Conservation (phyloP, 805 yeast genomes). For the Suhomyces sp. region DNA sequence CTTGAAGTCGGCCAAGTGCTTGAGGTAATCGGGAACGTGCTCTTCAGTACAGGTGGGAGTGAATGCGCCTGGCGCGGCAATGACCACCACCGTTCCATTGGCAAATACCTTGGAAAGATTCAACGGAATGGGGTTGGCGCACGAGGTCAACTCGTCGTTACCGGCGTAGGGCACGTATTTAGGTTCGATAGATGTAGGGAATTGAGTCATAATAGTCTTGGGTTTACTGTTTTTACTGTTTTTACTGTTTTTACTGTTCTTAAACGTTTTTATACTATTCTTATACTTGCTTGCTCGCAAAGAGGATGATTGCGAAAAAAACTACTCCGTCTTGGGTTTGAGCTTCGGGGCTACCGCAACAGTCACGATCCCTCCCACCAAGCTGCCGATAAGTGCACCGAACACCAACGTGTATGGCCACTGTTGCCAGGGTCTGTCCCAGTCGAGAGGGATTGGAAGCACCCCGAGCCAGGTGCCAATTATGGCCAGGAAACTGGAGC, state of each 20-base stretch:
- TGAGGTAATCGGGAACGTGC: slow-evolving; percentile 68
- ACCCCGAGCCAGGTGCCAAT: slow-evolving; percentile 93
- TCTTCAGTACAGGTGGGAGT: slow-evolving; percentile 76
- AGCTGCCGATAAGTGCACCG: slow-evolving; percentile 76
- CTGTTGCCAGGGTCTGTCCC: slow-evolving; percentile 97
- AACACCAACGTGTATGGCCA: slow-evolving; percentile 89
- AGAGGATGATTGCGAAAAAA: neutral
- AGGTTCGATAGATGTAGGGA: slow-evolving; percentile 36
- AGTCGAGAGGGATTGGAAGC: slow-evolving; percentile 89
- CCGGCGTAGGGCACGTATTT: slow-evolving; percentile 43
- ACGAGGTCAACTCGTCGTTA: slow-evolving; percentile 34
- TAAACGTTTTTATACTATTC: too few species aligned
- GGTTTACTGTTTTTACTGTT: too few species aligned
- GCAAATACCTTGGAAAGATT: slow-evolving; percentile 30
- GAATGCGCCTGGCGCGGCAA: slow-evolving; percentile 84
- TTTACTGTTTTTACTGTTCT: too few species aligned
- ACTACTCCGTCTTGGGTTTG: neutral
- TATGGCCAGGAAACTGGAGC: slow-evolving; percentile 23
- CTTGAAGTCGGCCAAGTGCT: slow-evolving; percentile 47
- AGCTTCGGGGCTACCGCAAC: neutral
- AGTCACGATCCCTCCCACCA: slow-evolving; percentile 46
- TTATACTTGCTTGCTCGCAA: neutral
- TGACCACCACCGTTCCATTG: slow-evolving; percentile 60
- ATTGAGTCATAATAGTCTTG: neutral
- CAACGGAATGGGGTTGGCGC: slow-evolving; percentile 35